Evolutionary conservation across 176 grass and related monocot species (phyloP), one percentile per base, ranked within the genome.

Genomic region (Carex scoparia): DNA sequence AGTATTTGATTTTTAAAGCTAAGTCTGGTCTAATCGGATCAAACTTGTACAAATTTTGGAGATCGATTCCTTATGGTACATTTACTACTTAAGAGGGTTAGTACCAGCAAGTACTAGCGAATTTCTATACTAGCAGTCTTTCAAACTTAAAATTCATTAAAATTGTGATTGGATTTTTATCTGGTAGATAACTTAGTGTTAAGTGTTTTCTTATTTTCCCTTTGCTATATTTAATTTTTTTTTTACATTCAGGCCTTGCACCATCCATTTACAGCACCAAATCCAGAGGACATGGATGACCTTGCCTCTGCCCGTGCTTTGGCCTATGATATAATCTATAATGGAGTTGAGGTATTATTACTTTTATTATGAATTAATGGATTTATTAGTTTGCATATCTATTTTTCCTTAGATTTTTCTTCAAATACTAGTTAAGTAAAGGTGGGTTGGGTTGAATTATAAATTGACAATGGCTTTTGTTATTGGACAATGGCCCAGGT

Each of bases 241-340:
- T 28, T 88, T 59, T 72, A 71, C 42, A 58, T 68, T 62, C 72
- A 98, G 96, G 91, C 93, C 18, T 87, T 98, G 48, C 96, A 98
- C 44, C 96, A 98, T 86, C 96, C 96, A 88, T 98, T 98, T 87
- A 98, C 96, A 30, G 93, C 96, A 86, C 93, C 93, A 88, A 94
- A 95, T 94, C 93, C 93, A 75, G 87, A 93, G 86, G 96, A 98
- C 87, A 93, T 95, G 88, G 46, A 90, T 88, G 93, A 98, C 62
- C 87, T 98, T 13, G 54, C 91, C 63, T 88, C 88, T 40, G 95
- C 95, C 75, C 91, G 90, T 40, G 96, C 96, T 84, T 89, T 98
- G 88, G 96, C 96, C 83, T 98, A 95, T 89, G 96, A 98, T 78
- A 95, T 98, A 90, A 88, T 95, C 55, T 98, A 95, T 89, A 94